Evolutionary conservation across 2,329 filamentous ascomycete species (phyloP), one percentile per base, ranked within the genome.

Genomic region (Tolypocladium cylindrosporum): DNA sequence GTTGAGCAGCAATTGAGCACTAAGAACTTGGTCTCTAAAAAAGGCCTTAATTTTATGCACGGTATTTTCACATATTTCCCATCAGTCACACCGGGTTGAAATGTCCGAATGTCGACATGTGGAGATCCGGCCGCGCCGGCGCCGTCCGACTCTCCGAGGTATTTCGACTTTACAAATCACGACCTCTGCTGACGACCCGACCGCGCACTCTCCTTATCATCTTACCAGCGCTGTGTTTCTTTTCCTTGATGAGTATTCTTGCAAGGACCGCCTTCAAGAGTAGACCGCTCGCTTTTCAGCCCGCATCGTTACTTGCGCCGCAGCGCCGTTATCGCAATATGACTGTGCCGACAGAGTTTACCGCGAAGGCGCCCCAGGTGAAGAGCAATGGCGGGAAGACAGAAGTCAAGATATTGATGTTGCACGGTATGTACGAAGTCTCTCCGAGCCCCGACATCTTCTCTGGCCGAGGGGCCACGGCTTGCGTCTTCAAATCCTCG

Each of bases 341-440:
- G 71, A 62, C 70, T 21, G 62, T 64, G 24, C 53, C 60, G 42
- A 55, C 61, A 16, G 57, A 57, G 58, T 60, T 65, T 34, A 61
- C 59, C 59, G 48, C 59, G 4, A 60, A 59, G 48, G 62, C 63
- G 54, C 68, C 67, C 56, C 68, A 69, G 59, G 59, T 68, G 5
- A 70, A 68, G 58, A 66, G 68, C 60, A 71, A 70, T 57, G 71
- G 66, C 43, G 65, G 58, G 34, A 81, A 79, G 71, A 78, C 70
- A 57, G 74, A 80, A 57, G 65, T 86, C 59, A 90, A 86, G 72
- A 86, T 92, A 62, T 77, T 92, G 51, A 90, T 91, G 87, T 79
- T 92, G 36, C 89, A 92, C 67, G 89, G 84, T 85, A 70, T 57
- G 73, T 64, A 14, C 2, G 3, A 14, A 9, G 4, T 14, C 19